A percentile compares a stretch with the other conserved stretches of the same genome.
These are phyloP conservation scores for Kwoniella newhampshirensis DNA, from an alignment of 768 basidiomycete species.

Conservation along the genomic window DNA sequence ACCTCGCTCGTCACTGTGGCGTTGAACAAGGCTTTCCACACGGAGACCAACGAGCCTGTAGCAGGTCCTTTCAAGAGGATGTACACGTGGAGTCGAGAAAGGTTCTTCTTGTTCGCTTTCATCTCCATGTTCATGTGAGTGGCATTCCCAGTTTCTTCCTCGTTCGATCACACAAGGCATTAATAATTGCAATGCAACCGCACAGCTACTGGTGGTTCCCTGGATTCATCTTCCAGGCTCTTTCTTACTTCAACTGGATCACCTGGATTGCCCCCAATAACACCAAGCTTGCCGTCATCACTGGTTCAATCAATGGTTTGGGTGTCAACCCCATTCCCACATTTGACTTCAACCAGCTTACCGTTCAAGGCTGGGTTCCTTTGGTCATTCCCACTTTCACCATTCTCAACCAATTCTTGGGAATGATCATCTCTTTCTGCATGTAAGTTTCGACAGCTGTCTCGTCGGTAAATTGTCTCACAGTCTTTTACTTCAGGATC, in stretches of 20 bases:
- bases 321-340: conserved; percentile 54
- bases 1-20: conserved; percentile 30
- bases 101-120: conserved; percentile 30
- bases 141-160: too few species aligned
- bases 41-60: conserved; percentile 81
- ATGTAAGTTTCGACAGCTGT: conserved; percentile 32
- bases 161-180: too few species aligned
- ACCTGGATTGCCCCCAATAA: conserved; percentile 56
- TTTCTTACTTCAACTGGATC: conserved; percentile 50
- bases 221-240: conserved; percentile 38
- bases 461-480: conserved; percentile 31
- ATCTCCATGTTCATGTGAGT: conserved; percentile 36
- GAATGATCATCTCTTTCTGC: conserved; percentile 38
- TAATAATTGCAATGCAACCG: conserved; percentile 22
- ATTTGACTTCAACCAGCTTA: conserved; percentile 54
- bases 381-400: conserved; percentile 55
- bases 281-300: conserved; percentile 49
- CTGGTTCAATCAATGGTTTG: conserved; percentile 49
- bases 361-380: conserved; percentile 38
- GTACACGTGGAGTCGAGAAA: conserved; percentile 26
- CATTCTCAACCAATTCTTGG: conserved; percentile 55
- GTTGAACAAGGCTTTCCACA: conserved; percentile 51
- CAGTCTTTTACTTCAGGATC: conserved; percentile 2
- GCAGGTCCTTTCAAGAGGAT: conserved; percentile 75
- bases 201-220: conserved; percentile 51